Conservation (phyloP, 495 filamentous ascomycete species). For the Platismatia glauca region DNA sequence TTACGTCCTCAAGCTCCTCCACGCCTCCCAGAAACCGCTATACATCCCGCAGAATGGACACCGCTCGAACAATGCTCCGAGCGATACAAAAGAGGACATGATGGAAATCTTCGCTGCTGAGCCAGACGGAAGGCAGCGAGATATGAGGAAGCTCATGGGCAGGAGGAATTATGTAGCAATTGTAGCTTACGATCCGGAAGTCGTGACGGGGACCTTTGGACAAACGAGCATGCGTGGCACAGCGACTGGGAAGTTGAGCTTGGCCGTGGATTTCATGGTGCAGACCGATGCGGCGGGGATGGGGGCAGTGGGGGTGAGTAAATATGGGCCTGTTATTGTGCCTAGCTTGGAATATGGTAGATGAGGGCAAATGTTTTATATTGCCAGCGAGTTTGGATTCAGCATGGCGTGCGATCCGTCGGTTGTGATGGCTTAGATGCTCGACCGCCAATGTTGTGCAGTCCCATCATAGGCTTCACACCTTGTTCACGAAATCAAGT, state of each 20-base stretch:
- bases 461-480: not conserved
- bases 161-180: conserved; percentile 90
- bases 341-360: conserved; percentile 81
- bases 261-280: conserved; percentile 95
- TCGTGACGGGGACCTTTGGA: conserved; percentile 48
- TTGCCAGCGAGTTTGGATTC: not conserved
- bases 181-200: conserved; percentile 85
- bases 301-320: conserved; percentile 66
- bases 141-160: conserved; percentile 85
- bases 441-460: not conserved
- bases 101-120: conserved; percentile 97
- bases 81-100: conserved; percentile 98
- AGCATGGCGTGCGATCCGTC: conserved; percentile 2
- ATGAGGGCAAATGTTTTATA: conserved; percentile 21
- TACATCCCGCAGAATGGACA: conserved; percentile 90
- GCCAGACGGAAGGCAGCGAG: conserved; percentile 66
- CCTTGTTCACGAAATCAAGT: not conserved
- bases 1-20: conserved; percentile 85
- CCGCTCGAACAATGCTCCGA: conserved; percentile 52
- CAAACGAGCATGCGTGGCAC: conserved; percentile 35
- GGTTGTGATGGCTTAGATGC: not conserved
- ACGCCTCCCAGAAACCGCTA: conserved; percentile 73
- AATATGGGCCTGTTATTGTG: conserved; percentile 95
- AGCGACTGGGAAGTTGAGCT: conserved; percentile 61
- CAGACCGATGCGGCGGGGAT: conserved; percentile 62